Evolutionary conservation across 2,329 filamentous ascomycete species (phyloP).

Genomic region (Epicoccum nigrum): DNA sequence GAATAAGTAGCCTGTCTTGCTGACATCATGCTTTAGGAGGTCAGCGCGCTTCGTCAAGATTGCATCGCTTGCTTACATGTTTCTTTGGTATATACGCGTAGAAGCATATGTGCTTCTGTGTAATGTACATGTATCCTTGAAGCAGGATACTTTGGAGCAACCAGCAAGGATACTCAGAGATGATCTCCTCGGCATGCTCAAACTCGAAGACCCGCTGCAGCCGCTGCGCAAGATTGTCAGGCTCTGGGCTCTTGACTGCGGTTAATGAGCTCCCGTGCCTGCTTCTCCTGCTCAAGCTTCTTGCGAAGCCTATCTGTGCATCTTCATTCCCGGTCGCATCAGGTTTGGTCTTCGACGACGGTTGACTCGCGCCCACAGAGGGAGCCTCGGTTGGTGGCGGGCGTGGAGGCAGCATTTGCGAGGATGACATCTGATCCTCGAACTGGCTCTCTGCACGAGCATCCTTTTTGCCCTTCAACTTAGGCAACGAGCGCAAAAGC

Average conservation of each 20-base stretch:
- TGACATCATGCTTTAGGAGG: conserved; percentile 53
- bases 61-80: conserved; percentile 63
- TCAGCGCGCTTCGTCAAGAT: conserved; percentile 18
- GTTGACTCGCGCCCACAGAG: conserved; percentile 17
- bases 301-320: conserved; percentile 30
- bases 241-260: conserved; percentile 33
- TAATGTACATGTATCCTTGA: conserved; percentile 96
- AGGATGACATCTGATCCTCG: conserved; percentile 59
- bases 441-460: conserved; percentile 27
- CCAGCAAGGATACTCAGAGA: conserved; percentile 94
- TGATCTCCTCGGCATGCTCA: conserved; percentile 79
- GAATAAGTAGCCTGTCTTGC: conserved; percentile 85
- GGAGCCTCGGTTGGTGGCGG: conserved; percentile 27
- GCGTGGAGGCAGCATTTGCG: conserved; percentile 46
- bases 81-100: conserved; percentile 97
- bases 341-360: conserved; percentile 23
- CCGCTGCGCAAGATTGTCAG: conserved; percentile 69
- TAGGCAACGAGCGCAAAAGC: conserved; percentile 69
- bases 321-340: conserved; percentile 31
- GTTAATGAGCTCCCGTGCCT: conserved; percentile 32
- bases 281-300: conserved; percentile 30
- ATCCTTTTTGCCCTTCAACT: conserved; percentile 53
- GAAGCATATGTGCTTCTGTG: conserved; percentile 90
- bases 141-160: conserved; percentile 88
- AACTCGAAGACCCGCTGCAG: conserved; percentile 74